Conservation (phyloP, 345 rosid genomes). For the Microthlaspi erraticum region DNA sequence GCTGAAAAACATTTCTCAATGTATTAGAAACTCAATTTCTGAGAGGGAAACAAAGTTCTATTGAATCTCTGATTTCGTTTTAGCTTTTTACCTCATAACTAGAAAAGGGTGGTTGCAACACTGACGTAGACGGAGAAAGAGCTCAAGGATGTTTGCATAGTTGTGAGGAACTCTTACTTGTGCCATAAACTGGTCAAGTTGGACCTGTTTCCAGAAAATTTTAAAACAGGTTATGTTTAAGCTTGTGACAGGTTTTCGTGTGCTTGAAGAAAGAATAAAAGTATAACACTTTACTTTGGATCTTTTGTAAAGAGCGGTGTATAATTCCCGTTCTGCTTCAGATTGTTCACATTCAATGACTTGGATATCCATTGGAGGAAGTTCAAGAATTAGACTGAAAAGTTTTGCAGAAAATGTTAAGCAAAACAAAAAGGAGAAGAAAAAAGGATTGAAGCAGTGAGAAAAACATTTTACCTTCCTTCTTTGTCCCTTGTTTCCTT, state of each 20-base stretch:
- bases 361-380: slow-evolving; percentile 67
- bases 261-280: slow-evolving; percentile 8
- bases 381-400: slow-evolving; percentile 70
- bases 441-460: not conserved
- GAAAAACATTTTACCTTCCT: slow-evolving; percentile 54
- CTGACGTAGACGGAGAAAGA: slow-evolving; percentile 71
- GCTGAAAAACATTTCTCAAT: slow-evolving; percentile 17
- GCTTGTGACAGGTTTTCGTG: not conserved
- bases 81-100: slow-evolving; percentile 59
- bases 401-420: slow-evolving; percentile 8
- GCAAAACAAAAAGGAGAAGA: not conserved
- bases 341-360: slow-evolving; percentile 63
- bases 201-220: slow-evolving; percentile 53
- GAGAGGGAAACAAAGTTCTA: not conserved
- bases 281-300: slow-evolving; percentile 55
- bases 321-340: slow-evolving; percentile 67
- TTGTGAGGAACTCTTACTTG: slow-evolving; percentile 78
- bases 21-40: slow-evolving; percentile 24
- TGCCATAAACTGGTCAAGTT: slow-evolving; percentile 71
- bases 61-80: not conserved
- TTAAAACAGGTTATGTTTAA: slow-evolving; percentile 11
- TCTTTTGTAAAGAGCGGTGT: slow-evolving; percentile 65
- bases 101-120: slow-evolving; percentile 82
- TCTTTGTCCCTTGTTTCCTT: slow-evolving; percentile 67
- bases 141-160: slow-evolving; percentile 69